These are phyloP conservation scores for Colletotrichum abscissum DNA, from an alignment of 2,329 filamentous ascomycete genomes.

Conservation along the genomic window DNA sequence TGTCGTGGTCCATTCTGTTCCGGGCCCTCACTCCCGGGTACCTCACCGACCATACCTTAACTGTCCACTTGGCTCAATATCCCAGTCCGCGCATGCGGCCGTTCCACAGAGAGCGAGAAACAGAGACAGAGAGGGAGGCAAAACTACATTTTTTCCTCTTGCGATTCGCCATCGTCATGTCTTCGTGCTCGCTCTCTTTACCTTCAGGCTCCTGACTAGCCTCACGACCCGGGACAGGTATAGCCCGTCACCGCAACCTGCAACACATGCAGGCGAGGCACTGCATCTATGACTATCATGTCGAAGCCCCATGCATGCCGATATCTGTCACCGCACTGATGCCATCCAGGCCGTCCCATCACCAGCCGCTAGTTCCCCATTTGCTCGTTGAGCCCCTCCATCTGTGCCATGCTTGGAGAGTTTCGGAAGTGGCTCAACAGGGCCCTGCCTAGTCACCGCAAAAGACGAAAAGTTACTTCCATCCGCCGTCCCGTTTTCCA, in stretches of 20 bases:
- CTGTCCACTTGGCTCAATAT: constrained; percentile 13
- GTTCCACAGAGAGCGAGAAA: not conserved
- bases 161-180: constrained; percentile 8
- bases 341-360: constrained; percentile 28
- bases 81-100: constrained; percentile 23
- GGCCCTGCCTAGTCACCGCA: constrained; percentile 27
- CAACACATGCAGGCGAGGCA: constrained; percentile 7
- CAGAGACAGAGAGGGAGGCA: no score
- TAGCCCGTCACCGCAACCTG: constrained; percentile 19
- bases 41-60: constrained; percentile 21
- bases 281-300: constrained; percentile 7
- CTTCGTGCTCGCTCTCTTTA: not conserved
- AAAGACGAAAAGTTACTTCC: constrained; percentile 24
- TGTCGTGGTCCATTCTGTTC: constrained; percentile 19
- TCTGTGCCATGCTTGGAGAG: constrained; percentile 20
- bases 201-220: not conserved
- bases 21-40: constrained; percentile 26
- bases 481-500: constrained; percentile 10
- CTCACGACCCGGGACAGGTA: not conserved
- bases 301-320: constrained; percentile 28
- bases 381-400: not conserved
- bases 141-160: constrained; percentile 1
- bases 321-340: constrained; percentile 29
- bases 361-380: constrained; percentile 20
- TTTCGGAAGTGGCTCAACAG: constrained; percentile 23